Evolutionary conservation across 768 basidiomycete genomes (phyloP).

Genomic region (Agrocybe praecox): DNA sequence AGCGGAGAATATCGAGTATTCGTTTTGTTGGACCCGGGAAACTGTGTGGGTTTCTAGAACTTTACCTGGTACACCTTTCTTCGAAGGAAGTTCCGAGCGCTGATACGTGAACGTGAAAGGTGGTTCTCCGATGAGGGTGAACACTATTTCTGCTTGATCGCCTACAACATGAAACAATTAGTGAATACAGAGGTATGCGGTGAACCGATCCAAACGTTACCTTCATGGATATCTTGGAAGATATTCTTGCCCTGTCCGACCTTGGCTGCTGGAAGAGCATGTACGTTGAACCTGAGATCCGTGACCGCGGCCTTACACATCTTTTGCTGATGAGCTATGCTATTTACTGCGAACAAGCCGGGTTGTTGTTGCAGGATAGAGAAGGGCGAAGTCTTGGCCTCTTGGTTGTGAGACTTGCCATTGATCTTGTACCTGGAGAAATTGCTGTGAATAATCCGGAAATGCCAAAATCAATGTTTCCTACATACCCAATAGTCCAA

Average conservation of each 20-base stretch:
- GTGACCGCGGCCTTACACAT: slow-evolving; percentile 84
- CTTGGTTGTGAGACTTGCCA: slow-evolving; percentile 71
- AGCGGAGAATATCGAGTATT: slow-evolving; percentile 92
- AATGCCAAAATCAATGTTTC: background rate
- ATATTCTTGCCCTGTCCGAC: slow-evolving; percentile 85
- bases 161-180: slow-evolving; percentile 43
- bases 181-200: background rate
- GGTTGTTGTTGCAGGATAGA: slow-evolving; percentile 80
- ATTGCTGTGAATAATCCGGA: too few relatives aligned
- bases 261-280: slow-evolving; percentile 84
- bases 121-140: slow-evolving; percentile 87
- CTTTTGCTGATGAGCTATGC: slow-evolving; percentile 91
- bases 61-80: slow-evolving; percentile 73
- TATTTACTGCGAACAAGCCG: slow-evolving; percentile 84
- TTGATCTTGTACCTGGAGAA: slow-evolving; percentile 75
- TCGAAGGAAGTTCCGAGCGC: slow-evolving; percentile 68
- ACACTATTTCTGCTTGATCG: slow-evolving; percentile 92
- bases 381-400: slow-evolving; percentile 81
- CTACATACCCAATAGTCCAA: slow-evolving; percentile 80
- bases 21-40: slow-evolving; percentile 69
- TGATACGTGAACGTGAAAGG: slow-evolving; percentile 98
- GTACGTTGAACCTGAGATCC: slow-evolving; percentile 74
- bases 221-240: slow-evolving; percentile 89
- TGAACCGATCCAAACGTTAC: slow-evolving; percentile 33
- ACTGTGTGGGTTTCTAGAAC: slow-evolving; percentile 94